phyloP scores from a whole-genome alignment of 345 rosid species.

The Melaleuca quinquenervia region DNA sequence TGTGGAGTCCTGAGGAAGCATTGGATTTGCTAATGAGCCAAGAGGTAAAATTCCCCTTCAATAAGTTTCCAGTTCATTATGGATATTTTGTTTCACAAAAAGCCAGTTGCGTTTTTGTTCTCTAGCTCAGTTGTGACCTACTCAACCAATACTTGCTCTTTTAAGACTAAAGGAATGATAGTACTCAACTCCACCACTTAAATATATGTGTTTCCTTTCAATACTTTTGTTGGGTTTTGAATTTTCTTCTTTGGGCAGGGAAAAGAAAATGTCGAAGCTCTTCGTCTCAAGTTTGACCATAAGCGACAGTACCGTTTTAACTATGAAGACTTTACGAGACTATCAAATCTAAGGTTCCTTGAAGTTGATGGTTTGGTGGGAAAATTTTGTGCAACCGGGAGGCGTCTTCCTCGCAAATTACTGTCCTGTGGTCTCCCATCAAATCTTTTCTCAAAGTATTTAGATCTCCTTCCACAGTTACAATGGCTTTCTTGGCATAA shows the following conservation, averaged over 20 bases:
- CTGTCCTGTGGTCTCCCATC: accelerated
- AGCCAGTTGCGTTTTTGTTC: neutral
- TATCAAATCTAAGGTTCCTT: neutral
- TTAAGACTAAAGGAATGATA: accelerated
- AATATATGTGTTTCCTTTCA: neutral
- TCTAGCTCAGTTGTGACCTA: too few species aligned
- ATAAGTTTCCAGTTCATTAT: too few species aligned
- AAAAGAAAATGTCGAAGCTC: accelerated
- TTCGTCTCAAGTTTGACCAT: accelerated
- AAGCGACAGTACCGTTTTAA: accelerated
- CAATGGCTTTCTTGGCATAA: neutral
- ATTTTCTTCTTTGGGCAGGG: neutral
- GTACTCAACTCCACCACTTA: accelerated
- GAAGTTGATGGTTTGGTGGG: accelerated
- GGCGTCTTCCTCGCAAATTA: accelerated
- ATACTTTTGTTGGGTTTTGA: accelerated
- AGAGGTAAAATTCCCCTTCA: neutral
- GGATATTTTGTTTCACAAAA: too few species aligned
- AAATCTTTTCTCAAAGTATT: neutral
- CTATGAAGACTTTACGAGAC: neutral
- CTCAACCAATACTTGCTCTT: neutral
- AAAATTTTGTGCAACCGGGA: accelerated
- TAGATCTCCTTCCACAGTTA: neutral
- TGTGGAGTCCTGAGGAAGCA: neutral
- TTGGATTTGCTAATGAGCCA: neutral